Conservation (phyloP, 108 stramenopile species). For the Skeletonema tropicum region DNA sequence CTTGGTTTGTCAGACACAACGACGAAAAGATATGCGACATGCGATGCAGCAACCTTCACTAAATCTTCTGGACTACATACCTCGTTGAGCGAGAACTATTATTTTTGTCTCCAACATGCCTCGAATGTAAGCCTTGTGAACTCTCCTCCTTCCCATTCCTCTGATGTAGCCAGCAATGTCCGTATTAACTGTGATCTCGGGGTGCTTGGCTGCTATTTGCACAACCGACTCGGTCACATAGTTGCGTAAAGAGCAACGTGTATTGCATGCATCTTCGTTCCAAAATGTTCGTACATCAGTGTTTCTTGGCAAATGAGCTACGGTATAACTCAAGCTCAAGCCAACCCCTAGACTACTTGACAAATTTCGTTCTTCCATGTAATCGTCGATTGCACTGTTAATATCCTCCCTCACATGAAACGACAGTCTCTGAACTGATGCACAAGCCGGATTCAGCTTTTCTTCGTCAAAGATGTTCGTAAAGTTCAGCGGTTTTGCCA, state of each 20-base stretch:
- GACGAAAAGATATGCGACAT: background rate
- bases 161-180: slow-evolving; percentile 6
- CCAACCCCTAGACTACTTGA: background rate
- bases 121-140: slow-evolving; percentile 24
- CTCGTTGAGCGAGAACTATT: slow-evolving; percentile 51
- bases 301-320: background rate
- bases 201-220: background rate
- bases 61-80: background rate
- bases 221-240: background rate
- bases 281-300: slow-evolving; percentile 7
- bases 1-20: background rate
- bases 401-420: slow-evolving; percentile 1
- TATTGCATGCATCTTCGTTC: slow-evolving; percentile 2
- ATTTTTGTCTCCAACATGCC: slow-evolving; percentile 57
- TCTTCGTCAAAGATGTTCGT: background rate
- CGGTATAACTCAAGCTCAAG: background rate
- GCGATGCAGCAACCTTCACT: too few relatives aligned
- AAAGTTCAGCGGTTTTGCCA: background rate
- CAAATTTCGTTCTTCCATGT: background rate
- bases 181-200: background rate
- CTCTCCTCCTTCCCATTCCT: slow-evolving; percentile 12
- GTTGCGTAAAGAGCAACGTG: slow-evolving; percentile 1
- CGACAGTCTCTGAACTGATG: slow-evolving; percentile 1
- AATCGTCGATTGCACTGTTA: background rate
- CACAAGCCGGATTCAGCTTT: background rate